A percentile compares a stretch with the other conserved stretches of the same genome.
These are phyloP conservation scores for Pseudocercospora crystallina DNA, from an alignment of 2,329 filamentous ascomycete species.

Conservation along the genomic window DNA sequence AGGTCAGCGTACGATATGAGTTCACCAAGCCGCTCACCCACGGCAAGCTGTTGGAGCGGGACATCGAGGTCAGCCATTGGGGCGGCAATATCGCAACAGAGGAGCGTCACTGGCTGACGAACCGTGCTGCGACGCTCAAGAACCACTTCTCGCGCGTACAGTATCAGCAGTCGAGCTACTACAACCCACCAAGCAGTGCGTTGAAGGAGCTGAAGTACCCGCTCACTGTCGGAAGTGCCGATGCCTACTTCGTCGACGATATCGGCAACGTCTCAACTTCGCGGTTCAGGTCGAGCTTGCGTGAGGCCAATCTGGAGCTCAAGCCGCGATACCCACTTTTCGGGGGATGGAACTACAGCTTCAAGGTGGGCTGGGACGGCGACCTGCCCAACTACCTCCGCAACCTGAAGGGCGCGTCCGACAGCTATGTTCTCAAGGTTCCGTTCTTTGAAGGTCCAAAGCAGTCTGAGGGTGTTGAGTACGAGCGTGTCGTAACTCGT, in stretches of 20 bases:
- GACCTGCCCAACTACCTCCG: conserved; percentile 76
- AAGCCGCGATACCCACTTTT: conserved; percentile 96
- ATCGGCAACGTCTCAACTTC: conserved; percentile 98
- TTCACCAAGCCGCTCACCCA: conserved; percentile 90
- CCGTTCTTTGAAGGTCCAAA: conserved; percentile 93
- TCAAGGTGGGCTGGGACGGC: conserved; percentile 93
- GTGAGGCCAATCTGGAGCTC: conserved; percentile 72
- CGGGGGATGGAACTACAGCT: conserved; percentile 97
- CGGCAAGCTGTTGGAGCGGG: conserved; percentile 76
- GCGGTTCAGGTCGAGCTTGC: conserved; percentile 70
- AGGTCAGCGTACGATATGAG: conserved; percentile 82
- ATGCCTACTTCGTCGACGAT: conserved; percentile 92
- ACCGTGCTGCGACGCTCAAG: conserved; percentile 74
- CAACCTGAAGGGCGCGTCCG: conserved; percentile 54
- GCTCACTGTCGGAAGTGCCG: conserved; percentile 73
- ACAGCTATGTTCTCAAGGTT: conserved; percentile 82
- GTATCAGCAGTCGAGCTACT: conserved; percentile 50
- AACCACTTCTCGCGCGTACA: conserved; percentile 52
- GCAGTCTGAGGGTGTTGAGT: conserved; percentile 80
- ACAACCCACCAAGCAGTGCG: conserved; percentile 73
- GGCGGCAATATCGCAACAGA: conserved; percentile 94
- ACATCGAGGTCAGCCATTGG: conserved; percentile 96
- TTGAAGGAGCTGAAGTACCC: conserved; percentile 80
- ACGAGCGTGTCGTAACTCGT: conserved; percentile 75
- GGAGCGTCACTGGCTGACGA: conserved; percentile 84